Percentiles rank a stretch among this genome's conserved stretches.
These are phyloP conservation scores for Leavenworthia alabamica DNA, from an alignment of 345 rosid species.

Conservation along the genomic window DNA sequence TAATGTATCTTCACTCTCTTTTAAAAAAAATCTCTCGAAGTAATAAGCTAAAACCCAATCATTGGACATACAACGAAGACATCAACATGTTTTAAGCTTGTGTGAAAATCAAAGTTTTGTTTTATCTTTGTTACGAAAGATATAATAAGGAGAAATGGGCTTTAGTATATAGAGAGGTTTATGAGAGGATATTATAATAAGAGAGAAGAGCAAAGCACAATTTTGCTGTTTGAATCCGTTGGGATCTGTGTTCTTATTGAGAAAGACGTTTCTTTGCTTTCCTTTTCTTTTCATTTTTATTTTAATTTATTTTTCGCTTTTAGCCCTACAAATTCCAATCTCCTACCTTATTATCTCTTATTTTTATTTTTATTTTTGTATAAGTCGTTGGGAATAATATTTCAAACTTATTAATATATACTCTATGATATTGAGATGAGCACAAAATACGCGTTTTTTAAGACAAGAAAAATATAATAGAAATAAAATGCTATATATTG, in stretches of 20 bases:
- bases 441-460: no score
- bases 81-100: neutral
- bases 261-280: conserved; percentile 68
- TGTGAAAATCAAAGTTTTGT: conserved; percentile 18
- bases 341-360: neutral
- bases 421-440: neutral
- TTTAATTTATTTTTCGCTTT: conserved; percentile 24
- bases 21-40: neutral
- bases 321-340: conserved; percentile 24
- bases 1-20: conserved; percentile 9
- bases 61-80: conserved; percentile 40
- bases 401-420: conserved; percentile 9
- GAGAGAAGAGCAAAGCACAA: conserved; percentile 39
- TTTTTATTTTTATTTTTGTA: neutral
- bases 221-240: conserved; percentile 59
- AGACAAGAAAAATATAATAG: neutral
- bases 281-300: neutral
- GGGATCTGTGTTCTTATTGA: conserved; percentile 86
- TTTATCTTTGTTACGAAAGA: conserved; percentile 30
- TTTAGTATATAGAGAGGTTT: conserved; percentile 19
- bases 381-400: conserved; percentile 11
- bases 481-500: neutral
- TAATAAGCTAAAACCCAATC: conserved; percentile 41
- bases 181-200: conserved; percentile 19
- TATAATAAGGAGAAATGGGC: conserved; percentile 46